Evolutionary conservation across 495 filamentous ascomycete species (phyloP).

Genomic region (Astrocystis sublimbata): DNA sequence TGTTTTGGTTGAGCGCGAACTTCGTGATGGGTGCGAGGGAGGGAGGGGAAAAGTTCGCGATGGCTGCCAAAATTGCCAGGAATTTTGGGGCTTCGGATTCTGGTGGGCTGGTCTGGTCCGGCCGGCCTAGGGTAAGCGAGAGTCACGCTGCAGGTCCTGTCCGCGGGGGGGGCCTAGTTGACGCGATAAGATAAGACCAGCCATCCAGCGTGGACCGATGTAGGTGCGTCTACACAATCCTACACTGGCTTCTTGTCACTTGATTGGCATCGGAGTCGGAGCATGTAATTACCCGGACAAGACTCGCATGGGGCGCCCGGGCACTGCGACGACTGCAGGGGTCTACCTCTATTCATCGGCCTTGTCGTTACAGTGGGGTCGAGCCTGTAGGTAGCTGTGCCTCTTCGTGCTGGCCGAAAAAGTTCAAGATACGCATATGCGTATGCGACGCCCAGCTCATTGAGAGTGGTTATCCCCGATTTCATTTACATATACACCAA

Average conservation of each 20-base stretch:
- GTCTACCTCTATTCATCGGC: neutral
- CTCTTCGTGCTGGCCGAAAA: constrained; percentile 9
- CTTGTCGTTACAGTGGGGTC: neutral
- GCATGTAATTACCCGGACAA: neutral
- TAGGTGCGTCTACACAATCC: neutral
- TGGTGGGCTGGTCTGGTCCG: constrained; percentile 19
- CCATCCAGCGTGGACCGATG: neutral
- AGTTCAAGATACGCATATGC: constrained; percentile 13
- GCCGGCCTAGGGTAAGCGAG: constrained; percentile 21
- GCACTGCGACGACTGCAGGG: too few relatives aligned
- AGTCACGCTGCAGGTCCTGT: constrained; percentile 1
- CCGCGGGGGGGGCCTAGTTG: neutral
- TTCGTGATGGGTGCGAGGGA: constrained; percentile 20
- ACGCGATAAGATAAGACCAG: neutral
- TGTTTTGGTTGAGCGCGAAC: constrained; percentile 38
- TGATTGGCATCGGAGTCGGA: neutral
- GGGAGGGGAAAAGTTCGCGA: constrained; percentile 27
- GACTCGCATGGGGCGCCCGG: neutral
- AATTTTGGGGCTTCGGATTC: constrained; percentile 25
- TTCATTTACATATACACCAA: constrained; percentile 33
- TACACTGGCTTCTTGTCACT: neutral
- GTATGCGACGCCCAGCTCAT: too few relatives aligned
- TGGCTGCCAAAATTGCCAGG: constrained; percentile 29
- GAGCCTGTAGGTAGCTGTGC: neutral
- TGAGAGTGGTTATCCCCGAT: neutral